Evolutionary conservation across 1,284 basidiomycete species (phyloP), one percentile per base, ranked within the genome.

Genomic region (Cystobasidium slooffiae): DNA sequence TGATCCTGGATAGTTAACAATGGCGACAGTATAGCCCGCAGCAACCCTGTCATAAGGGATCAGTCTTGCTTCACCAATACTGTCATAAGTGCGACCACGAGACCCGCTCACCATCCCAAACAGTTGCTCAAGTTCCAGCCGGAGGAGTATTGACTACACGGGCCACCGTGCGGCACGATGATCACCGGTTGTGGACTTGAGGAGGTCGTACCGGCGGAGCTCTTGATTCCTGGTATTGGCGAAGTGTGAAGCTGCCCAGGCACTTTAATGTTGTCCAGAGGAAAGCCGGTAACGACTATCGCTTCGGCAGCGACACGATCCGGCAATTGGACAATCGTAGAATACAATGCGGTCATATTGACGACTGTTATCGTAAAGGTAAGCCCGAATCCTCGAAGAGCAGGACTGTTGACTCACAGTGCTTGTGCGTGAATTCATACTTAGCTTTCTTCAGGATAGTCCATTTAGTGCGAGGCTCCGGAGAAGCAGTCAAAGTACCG

Each of bases 1-100:
- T 0, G 89, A 89, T 0, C 90, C 90, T 0, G 88, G 88, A 78
- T 91, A 92, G 80, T 91, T 91, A 0, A 88, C 87, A 31, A 86
- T 76, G 2, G 87, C 87, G 16, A 90, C 75, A 85, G 79, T 80
- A 89, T 89, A 91, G 75, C 88, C 88, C 82, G 85, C 88, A 16
- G 88, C 81, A 0, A 86, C 86, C 0, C 66, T 68, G 31, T 22
- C 44, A 9, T 3, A 49, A 55, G 47, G 52, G 37, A 22, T 53
- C 43, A 68, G 53, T 24, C 31, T 49, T 31, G 31, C 31, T 31
- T 22, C 22, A 37, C 41, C 16, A 6, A 41, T 10, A 56, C 3
- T 22, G 49, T 8, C 9, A 12, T 8, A n/a, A 18, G 44, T 39
- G 12, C 12, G 37, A n/a, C n/a, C n/a, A n/a, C n/a, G n/a, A n/a